Conservation (phyloP, 2,329 filamentous ascomycete genomes). For the Cercospora sp. region DNA sequence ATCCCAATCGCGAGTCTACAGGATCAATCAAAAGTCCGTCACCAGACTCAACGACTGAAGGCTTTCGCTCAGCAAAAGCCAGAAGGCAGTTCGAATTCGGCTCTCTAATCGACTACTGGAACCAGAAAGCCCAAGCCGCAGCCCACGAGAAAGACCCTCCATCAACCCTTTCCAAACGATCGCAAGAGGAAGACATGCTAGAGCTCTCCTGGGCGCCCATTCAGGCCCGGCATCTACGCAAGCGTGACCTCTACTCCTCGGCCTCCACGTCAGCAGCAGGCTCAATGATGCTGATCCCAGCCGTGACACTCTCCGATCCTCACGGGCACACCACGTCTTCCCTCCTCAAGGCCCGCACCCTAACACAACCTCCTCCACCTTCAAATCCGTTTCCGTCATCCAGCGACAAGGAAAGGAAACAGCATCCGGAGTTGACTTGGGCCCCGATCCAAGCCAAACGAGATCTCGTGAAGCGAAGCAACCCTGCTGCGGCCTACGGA, state of each 20-base stretch:
- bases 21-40: not conserved
- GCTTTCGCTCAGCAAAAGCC: not conserved
- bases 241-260: not conserved
- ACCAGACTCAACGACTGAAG: not conserved
- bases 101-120: slow-evolving; percentile 6
- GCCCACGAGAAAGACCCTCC: not conserved
- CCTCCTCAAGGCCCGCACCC: not conserved
- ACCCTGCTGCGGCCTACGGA: not conserved
- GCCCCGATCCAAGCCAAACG: not conserved
- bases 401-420: not conserved
- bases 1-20: not conserved
- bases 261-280: not conserved
- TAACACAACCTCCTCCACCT: not conserved
- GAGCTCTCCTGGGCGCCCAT: not conserved
- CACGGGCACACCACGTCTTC: not conserved
- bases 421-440: slow-evolving; percentile 2
- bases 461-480: not conserved
- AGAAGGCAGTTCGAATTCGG: not conserved
- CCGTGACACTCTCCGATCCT: not conserved
- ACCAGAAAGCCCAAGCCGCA: slow-evolving; percentile 4
- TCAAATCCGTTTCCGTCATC: not conserved
- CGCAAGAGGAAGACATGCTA: not conserved
- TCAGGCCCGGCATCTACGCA: not conserved
- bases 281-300: not conserved
- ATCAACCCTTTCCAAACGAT: not conserved